Evolutionary conservation across 257 asterid genomes (phyloP), one percentile per base, ranked within the genome.

Genomic region (Verbascum thapsus): DNA sequence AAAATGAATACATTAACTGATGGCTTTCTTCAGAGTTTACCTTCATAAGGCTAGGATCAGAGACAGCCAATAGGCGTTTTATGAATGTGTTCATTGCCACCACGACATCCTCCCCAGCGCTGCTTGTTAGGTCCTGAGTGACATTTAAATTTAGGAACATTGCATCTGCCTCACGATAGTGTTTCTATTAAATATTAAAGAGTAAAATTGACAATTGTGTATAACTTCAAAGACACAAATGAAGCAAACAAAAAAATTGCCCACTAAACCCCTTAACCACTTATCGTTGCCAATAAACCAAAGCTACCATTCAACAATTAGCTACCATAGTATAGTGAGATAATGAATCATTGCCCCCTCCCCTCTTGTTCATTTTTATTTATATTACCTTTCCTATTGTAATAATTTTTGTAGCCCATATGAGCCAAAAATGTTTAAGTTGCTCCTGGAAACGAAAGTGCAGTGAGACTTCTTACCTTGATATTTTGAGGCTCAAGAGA

Each of bases 11-110:
- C 26, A 54, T 7, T 22, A 43, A 40, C 40, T 61, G 12, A 48
- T 63, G 66, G 66, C 30, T 63, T 61, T 56, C 19, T 26, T 47
- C 6, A 67, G 34, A 18, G 17, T 11, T 49, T 78, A 94, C 99
- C 97, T 89, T 94, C 95, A 94, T 94, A 75, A 80, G 94, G 79
- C 67, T 80, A 53, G 97, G 97, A 80, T 92, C 99, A 15, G 97
- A 77, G 68, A 85, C 87, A 22, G 91, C 91, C 81, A 94, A 65
- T 18, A 94, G 86, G 61, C 99, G 96, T 72, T 87, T 90, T 70
- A 94, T 85, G 83, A 94, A 94, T 50, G 99, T 74, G 72, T 94
- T 87, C 97, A 94, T 94, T 17, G 99, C 96, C 70, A 85, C 68
- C 49, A 85, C 86, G 56, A 81, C 99, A 76, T 94, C 97, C 75